phyloP scores from a whole-genome alignment of 345 rosid genomes.

The Eutrema yunnanense region DNA sequence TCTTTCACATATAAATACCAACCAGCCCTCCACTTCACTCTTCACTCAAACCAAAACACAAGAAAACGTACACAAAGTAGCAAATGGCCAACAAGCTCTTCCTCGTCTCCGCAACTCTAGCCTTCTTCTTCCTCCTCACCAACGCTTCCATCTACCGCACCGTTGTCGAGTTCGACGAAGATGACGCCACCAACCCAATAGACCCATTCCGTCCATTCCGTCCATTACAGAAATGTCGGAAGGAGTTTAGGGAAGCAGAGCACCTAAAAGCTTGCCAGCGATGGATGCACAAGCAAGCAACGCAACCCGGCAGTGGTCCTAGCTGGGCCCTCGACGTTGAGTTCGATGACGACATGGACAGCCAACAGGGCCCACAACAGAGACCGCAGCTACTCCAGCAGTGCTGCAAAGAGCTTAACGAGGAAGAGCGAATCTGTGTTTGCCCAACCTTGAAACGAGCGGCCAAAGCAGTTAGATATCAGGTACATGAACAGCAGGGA shows the following conservation, averaged over 20 bases:
- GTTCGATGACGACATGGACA: conserved; percentile 7
- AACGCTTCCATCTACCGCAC: conserved; percentile 37
- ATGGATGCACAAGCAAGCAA: neutral
- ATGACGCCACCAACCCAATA: neutral
- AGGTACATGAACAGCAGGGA: neutral
- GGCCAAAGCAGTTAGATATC: neutral
- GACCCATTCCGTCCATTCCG: neutral
- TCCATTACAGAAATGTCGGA: neutral
- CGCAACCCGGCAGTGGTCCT: neutral
- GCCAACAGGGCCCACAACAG: neutral
- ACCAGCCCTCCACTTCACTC: neutral
- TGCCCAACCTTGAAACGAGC: conserved; percentile 20
- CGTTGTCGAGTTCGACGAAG: conserved; percentile 22
- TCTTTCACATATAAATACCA: neutral
- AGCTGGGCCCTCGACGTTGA: neutral
- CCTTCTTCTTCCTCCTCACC: conserved; percentile 25
- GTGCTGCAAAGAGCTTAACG: conserved; percentile 21
- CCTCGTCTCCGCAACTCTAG: conserved; percentile 20
- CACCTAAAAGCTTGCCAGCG: conserved; percentile 12
- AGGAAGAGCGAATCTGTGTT: conserved; percentile 9
- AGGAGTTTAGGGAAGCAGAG: conserved; percentile 12
- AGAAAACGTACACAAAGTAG: neutral
- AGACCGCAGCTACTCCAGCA: neutral
- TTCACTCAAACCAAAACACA: neutral
- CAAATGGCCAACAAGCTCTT: conserved; percentile 28